phyloP scores from a whole-genome alignment of 2,329 filamentous ascomycete genomes.

The Colletotrichum chrysophilum region DNA sequence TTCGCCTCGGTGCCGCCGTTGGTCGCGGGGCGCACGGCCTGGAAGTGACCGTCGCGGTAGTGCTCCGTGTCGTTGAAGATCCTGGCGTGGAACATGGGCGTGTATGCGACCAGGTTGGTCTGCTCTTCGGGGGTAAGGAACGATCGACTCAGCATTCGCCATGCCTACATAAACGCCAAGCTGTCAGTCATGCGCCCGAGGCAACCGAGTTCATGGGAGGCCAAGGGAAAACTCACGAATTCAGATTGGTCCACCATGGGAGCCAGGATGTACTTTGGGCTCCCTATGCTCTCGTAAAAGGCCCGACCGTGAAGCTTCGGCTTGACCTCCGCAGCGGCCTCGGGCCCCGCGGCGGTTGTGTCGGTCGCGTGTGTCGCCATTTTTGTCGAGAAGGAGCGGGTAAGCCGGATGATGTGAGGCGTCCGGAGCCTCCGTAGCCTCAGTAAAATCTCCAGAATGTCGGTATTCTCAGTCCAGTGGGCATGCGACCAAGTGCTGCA shows the following conservation, averaged over 20 bases:
- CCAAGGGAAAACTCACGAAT: slow-evolving; percentile 68
- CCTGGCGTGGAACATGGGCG: slow-evolving; percentile 94
- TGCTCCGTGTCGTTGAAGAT: slow-evolving; percentile 79
- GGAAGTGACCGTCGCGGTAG: slow-evolving; percentile 83
- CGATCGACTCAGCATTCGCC: slow-evolving; percentile 94
- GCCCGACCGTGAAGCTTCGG: slow-evolving; percentile 80
- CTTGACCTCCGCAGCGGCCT: neutral
- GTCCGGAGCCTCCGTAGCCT: slow-evolving; percentile 13
- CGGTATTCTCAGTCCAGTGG: neutral
- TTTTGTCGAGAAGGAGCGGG: slow-evolving; percentile 1
- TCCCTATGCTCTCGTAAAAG: slow-evolving; percentile 95
- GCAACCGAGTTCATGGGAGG: neutral
- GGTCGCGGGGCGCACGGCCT: slow-evolving; percentile 57
- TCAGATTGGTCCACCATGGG: slow-evolving; percentile 99
- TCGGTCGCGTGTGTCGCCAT: slow-evolving; percentile 36
- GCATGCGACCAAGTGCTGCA: neutral
- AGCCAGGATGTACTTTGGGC: slow-evolving; percentile 87
- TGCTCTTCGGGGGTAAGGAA: slow-evolving; percentile 76
- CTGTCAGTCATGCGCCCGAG: neutral
- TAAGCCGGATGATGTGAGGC: slow-evolving; percentile 15
- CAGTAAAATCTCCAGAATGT: slow-evolving; percentile 17
- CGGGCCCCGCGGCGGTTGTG: slow-evolving; percentile 26
- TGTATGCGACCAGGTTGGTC: slow-evolving; percentile 80
- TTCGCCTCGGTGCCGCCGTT: slow-evolving; percentile 12
- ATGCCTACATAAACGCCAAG: slow-evolving; percentile 66